A percentile compares a stretch with the other conserved stretches of the same genome.
Conservation (phyloP, 495 filamentous ascomycete genomes). For the Xylaria nigripes region DNA sequence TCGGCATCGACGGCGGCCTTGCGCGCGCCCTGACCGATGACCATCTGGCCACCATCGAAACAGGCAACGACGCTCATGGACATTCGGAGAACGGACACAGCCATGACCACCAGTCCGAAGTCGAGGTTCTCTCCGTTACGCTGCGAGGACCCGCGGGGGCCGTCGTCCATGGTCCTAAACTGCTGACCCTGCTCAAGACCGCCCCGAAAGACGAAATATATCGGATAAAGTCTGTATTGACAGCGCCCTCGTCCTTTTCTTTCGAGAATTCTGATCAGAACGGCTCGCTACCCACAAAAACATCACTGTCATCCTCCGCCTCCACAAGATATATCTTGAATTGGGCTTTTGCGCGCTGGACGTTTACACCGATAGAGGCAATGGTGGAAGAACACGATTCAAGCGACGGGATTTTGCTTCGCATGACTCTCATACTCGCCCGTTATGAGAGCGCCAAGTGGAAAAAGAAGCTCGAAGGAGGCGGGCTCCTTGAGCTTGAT, state of each 20-base stretch:
- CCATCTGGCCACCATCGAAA: conserved; percentile 23
- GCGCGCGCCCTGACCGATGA: conserved; percentile 48
- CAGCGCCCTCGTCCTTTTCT: conserved; percentile 34
- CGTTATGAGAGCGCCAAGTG: conserved; percentile 80
- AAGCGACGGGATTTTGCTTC: conserved; percentile 44
- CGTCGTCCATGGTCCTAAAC: conserved; percentile 53
- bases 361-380: conserved; percentile 55
- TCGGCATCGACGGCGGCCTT: conserved; percentile 79
- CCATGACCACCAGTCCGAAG: conserved; percentile 66
- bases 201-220: conserved; percentile 89
- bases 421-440: conserved; percentile 80
- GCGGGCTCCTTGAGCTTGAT: conserved; percentile 48
- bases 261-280: conserved; percentile 56
- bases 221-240: conserved; percentile 84
- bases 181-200: conserved; percentile 56
- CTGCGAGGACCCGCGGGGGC: conserved; percentile 35
- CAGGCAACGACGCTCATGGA: conserved; percentile 26
- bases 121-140: conserved; percentile 77
- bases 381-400: conserved; percentile 38
- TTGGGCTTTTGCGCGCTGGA: conserved; percentile 97
- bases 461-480: conserved; percentile 71
- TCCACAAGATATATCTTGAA: conserved; percentile 70
- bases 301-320: conserved; percentile 5
- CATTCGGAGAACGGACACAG: conserved; percentile 29
- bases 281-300: not conserved